Conservation (phyloP, 768 basidiomycete genomes). For the Cantharellus cinnabarinus region DNA sequence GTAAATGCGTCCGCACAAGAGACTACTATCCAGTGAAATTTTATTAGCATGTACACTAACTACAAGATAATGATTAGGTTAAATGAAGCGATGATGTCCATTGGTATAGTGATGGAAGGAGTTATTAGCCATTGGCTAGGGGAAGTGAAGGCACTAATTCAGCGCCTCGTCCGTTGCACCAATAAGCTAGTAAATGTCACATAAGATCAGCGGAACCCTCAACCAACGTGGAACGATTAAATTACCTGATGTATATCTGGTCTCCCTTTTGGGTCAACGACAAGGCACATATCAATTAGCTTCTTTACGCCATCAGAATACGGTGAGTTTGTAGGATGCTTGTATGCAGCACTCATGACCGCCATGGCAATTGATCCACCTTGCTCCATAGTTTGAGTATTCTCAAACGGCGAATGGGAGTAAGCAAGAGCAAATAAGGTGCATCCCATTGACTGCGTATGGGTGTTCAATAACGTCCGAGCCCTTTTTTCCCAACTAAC, state of each 20-base stretch:
- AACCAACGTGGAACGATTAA: neutral
- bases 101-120: no score
- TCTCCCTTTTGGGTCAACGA: constrained; percentile 58
- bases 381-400: constrained; percentile 73
- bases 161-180: neutral
- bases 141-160: no score
- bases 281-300: constrained; percentile 70
- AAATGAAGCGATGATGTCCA: no score
- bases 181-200: neutral
- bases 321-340: constrained; percentile 53
- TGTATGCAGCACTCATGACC: constrained; percentile 81
- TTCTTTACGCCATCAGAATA: constrained; percentile 70
- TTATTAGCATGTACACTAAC: no score
- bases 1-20: no score
- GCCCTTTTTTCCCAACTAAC: neutral
- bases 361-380: constrained; percentile 98
- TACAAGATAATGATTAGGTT: no score
- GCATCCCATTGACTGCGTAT: constrained; percentile 71
- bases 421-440: constrained; percentile 89
- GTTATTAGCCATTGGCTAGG: no score
- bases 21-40: no score
- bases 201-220: neutral
- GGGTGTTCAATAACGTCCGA: constrained; percentile 8
- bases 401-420: constrained; percentile 92
- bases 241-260: constrained; percentile 69